phyloP scores from a whole-genome alignment of 768 basidiomycete species.

The Imleria badia region DNA sequence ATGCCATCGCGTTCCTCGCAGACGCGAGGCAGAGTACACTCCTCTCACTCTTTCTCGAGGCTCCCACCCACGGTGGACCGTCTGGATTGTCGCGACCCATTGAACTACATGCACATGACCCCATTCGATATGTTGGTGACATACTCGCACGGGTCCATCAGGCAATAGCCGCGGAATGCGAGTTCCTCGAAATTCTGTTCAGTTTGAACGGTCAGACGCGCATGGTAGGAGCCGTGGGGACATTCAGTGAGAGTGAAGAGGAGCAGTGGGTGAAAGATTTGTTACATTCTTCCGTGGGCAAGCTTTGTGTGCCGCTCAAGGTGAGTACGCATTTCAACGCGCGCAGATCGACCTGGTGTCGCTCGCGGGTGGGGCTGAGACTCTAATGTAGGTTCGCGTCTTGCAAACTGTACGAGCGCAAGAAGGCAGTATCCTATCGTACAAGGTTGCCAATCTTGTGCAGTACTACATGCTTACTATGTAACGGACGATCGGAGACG shows the following conservation, averaged over 20 bases:
- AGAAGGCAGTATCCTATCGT: slow-evolving; percentile 89
- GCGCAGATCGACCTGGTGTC: not conserved
- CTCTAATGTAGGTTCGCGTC: slow-evolving; percentile 64
- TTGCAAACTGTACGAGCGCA: slow-evolving; percentile 92
- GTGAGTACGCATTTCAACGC: slow-evolving; percentile 37
- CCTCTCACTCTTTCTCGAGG: slow-evolving; percentile 78
- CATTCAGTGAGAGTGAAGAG: slow-evolving; percentile 56
- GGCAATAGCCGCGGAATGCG: slow-evolving; percentile 89
- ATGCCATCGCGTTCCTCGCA: slow-evolving; percentile 73
- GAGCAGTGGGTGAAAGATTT: slow-evolving; percentile 79
- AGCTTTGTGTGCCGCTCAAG: slow-evolving; percentile 86
- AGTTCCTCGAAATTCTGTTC: slow-evolving; percentile 89
- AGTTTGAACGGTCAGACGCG: slow-evolving; percentile 50
- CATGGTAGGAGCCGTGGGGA: slow-evolving; percentile 76
- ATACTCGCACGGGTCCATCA: slow-evolving; percentile 99
- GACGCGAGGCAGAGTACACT: slow-evolving; percentile 81
- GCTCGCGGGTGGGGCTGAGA: not conserved
- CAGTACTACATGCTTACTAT: slow-evolving; percentile 95
- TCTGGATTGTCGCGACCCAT: slow-evolving; percentile 88
- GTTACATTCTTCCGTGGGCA: slow-evolving; percentile 79
- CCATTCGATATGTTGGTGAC: slow-evolving; percentile 93
- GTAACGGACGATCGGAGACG: slow-evolving; percentile 85
- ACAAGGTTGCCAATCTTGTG: slow-evolving; percentile 89
- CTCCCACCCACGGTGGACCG: slow-evolving; percentile 84
- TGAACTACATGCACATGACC: slow-evolving; percentile 97